Conservation (phyloP, 139 green algal species). For the Coelastrella sp. region DNA sequence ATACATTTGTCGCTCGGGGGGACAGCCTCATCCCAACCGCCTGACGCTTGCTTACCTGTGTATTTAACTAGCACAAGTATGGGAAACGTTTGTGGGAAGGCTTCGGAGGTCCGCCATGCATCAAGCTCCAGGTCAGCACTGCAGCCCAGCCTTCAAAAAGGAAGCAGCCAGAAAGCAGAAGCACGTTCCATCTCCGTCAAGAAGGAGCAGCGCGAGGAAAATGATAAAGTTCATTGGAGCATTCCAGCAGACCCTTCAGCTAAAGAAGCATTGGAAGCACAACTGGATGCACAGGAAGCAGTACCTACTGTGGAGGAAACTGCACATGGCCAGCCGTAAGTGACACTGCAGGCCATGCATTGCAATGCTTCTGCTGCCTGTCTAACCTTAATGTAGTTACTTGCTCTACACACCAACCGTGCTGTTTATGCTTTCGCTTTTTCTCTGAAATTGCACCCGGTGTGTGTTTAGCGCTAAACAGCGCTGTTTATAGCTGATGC, state of each 20-base stretch:
- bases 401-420: not conserved
- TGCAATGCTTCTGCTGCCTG: not conserved
- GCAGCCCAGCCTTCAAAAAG: not conserved
- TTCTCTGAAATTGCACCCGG: not conserved
- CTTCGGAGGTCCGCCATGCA: not conserved
- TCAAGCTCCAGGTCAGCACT: not conserved
- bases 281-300: not conserved
- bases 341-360: not conserved
- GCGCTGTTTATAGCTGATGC: not conserved
- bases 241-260: not conserved
- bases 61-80: not conserved
- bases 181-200: not conserved
- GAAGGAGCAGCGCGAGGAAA: not conserved
- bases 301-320: not conserved
- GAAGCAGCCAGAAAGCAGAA: not conserved
- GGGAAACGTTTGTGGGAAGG: not conserved
- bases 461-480: not conserved
- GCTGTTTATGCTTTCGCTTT: not conserved
- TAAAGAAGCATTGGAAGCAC: not conserved
- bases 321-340: not conserved
- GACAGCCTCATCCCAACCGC: not conserved
- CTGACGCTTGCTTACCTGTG: not conserved
- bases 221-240: not conserved
- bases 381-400: no score
- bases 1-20: no score